A percentile compares a stretch with the other conserved stretches of the same genome.
phyloP scores from a whole-genome alignment of 176 grass and related monocot genomes.

The Puya raimondii region DNA sequence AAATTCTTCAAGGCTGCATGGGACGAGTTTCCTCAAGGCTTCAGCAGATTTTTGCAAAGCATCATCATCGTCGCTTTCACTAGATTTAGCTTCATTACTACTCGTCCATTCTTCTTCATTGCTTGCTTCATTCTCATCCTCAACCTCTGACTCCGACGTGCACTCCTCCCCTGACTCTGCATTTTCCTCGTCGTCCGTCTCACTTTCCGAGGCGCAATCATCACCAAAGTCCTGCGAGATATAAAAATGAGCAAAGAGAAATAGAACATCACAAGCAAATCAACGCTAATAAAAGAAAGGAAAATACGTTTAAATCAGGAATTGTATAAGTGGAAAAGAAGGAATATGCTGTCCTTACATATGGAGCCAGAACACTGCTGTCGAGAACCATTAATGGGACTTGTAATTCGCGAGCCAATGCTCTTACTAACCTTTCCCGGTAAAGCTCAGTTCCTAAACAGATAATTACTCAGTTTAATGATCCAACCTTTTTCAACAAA shows the following conservation, averaged over 20 bases:
- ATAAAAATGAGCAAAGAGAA: neutral
- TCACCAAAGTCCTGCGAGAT: conserved; percentile 50
- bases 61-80: conserved; percentile 72
- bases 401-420: conserved; percentile 64
- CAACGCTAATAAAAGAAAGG: neutral
- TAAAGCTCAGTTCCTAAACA: conserved; percentile 91
- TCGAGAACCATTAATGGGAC: conserved; percentile 73
- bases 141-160: conserved; percentile 59
- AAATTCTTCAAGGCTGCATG: conserved; percentile 59
- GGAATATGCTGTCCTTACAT: conserved; percentile 38
- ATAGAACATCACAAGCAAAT: neutral
- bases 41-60: conserved; percentile 45
- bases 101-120: conserved; percentile 72
- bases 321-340: neutral
- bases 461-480: conserved; percentile 6
- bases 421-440: conserved; percentile 86
- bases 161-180: conserved; percentile 62
- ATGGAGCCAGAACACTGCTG: conserved; percentile 77
- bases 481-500: conserved; percentile 1
- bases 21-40: conserved; percentile 54
- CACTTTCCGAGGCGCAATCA: conserved; percentile 53
- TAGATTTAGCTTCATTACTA: conserved; percentile 48
- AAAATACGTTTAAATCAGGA: neutral
- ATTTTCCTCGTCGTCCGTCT: conserved; percentile 58
- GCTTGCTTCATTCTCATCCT: conserved; percentile 34